Percentiles rank a stretch among this genome's conserved stretches.
Conservation (phyloP, 2,329 filamentous ascomycete species). For the Fusarium citri region DNA sequence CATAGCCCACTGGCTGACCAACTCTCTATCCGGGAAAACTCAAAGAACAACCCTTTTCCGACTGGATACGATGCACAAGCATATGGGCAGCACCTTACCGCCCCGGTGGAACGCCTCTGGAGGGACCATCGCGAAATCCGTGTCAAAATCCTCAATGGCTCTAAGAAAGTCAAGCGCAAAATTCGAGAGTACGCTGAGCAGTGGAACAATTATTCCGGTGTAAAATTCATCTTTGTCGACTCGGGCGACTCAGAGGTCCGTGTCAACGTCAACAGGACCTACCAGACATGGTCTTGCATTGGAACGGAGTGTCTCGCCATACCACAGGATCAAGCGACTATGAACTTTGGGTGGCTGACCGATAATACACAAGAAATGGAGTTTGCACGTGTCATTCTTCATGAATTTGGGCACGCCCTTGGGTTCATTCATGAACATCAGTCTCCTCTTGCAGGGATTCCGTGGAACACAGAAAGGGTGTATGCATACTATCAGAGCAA, state of each 20-base stretch:
- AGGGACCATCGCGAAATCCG: background rate
- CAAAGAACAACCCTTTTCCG: too few species aligned
- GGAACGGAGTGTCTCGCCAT: background rate
- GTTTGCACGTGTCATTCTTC: background rate
- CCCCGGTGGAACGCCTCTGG: background rate
- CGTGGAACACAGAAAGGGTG: background rate
- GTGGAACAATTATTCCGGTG: background rate
- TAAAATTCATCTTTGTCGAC: background rate
- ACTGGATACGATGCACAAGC: too few species aligned
- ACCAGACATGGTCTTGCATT: background rate
- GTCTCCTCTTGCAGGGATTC: background rate
- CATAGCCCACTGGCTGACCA: too few species aligned
- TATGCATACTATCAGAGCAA: background rate
- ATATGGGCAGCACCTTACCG: too few species aligned
- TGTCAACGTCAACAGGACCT: background rate
- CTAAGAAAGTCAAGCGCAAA: background rate
- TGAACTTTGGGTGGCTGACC: background rate
- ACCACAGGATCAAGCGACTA: background rate
- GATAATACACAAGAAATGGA: rapidly evolving
- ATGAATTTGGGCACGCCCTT: background rate
- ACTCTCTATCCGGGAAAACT: too few species aligned
- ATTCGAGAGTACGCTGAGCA: background rate
- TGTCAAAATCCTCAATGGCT: background rate
- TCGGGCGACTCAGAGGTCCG: background rate
- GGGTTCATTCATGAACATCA: background rate